Conservation (phyloP, 208 protist genomes). For the Leishmania lainsoni region DNA sequence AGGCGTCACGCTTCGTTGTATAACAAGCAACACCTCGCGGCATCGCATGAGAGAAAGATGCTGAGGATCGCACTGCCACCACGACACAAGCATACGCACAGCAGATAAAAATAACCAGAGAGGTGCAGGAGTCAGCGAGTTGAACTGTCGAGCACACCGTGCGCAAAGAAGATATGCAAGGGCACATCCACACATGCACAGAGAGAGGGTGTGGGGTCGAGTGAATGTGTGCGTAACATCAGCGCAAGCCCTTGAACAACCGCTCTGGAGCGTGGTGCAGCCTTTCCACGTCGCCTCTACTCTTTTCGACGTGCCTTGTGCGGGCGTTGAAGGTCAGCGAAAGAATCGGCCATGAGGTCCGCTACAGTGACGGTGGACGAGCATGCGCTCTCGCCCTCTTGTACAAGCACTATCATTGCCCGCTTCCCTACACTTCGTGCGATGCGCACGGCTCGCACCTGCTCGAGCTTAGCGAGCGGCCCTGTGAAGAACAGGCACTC, state of each 20-base stretch:
- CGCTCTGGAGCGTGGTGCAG: too few relatives aligned
- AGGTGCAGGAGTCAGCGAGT: neutral
- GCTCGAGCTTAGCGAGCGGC: conserved; percentile 44
- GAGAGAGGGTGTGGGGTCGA: neutral
- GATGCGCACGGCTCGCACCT: conserved; percentile 44
- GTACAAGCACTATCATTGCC: conserved; percentile 28
- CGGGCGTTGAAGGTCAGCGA: neutral
- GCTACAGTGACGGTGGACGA: neutral
- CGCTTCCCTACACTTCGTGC: conserved; percentile 64
- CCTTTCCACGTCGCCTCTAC: neutral
- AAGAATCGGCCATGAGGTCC: neutral
- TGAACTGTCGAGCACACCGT: neutral
- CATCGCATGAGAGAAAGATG: neutral
- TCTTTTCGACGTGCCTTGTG: conserved; percentile 7
- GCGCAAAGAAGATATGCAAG: neutral
- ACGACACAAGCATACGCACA: neutral
- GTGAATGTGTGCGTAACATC: neutral
- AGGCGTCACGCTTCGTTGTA: neutral
- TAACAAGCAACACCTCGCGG: neutral
- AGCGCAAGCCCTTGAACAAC: neutral
- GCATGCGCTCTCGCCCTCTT: neutral
- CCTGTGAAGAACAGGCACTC: conserved; percentile 59
- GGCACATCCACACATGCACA: neutral
- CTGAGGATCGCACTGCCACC: neutral
- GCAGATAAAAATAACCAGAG: neutral